Evolutionary conservation across 331 rosid genomes (phyloP), one percentile per base, ranked within the genome.

Genomic region (Malus hybrid): DNA sequence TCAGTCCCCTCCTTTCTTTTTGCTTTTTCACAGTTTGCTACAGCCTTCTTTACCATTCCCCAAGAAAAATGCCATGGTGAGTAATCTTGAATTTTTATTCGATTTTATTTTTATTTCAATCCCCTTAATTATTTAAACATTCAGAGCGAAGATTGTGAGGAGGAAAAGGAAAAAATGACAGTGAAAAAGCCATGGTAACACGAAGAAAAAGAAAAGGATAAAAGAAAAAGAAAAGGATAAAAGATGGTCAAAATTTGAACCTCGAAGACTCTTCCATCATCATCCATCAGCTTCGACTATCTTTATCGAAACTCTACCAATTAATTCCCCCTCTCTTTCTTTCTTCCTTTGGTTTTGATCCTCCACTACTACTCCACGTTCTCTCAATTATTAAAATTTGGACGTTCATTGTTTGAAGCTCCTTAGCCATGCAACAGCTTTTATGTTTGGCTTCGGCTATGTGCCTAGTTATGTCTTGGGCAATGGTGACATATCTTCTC

Each of bases 1-100:
- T 89, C 89, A 87, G 93, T 86, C 86, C 91, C 82, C 91, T 69
- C 84, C 90, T 85, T 89, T 89, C 75, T 83, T 91, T 91, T 91
- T 84, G 90, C 94, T 91, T 89, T 84, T 89, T 85, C 88, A 86
- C 98, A 89, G 90, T 89, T 93, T 82, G 93, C 85, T 82, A 82
- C 96, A 87, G 93, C 89, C 93, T 91, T 91, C 97, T 93, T 91
- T 93, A 89, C 90, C 98, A 79, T 85, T 88, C 94, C 86, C 98
- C 98, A 84, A 93, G 82, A 82, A 89, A 86, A 72, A 68, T 13
- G 68, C 68, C 83, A 85, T 75, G 82, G 63, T 58, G 63, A 73
- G 70, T 87, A 79, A 77, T 82, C 77, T 90, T 76, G 50, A 76
- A 79, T 52, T 61, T 18, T 9, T 67, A 5, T 12, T 33, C 42